Conservation (phyloP, 331 rosid genomes). For the Acacia pycnantha region DNA sequence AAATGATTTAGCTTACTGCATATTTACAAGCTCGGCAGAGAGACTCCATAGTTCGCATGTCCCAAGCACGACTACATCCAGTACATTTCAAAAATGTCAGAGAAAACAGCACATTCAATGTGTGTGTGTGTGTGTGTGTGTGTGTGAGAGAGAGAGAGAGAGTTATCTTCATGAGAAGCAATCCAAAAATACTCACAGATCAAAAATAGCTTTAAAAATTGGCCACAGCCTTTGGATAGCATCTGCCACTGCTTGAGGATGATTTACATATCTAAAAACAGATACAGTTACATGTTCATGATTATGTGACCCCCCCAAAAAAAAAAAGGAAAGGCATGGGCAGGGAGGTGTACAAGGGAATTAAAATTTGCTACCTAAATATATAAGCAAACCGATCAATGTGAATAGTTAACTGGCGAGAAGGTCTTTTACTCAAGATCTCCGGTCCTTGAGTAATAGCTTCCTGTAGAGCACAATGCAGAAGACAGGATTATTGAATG, state of each 20-base stretch:
- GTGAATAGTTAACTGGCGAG: conserved; percentile 90
- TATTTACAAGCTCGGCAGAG: conserved; percentile 99
- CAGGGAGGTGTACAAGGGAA: not conserved
- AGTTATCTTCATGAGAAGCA: not conserved
- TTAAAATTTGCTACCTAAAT: conserved; percentile 60
- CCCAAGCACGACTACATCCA: conserved; percentile 95
- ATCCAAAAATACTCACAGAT: conserved; percentile 60
- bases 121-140: not conserved
- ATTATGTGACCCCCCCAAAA: conserved; percentile 22
- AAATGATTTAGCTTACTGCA: conserved; percentile 57
- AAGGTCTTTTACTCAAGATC: conserved; percentile 65
- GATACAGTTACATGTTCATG: conserved; percentile 38
- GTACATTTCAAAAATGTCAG: conserved; percentile 20
- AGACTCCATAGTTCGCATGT: conserved; percentile 99
- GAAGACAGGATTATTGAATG: conserved; percentile 25
- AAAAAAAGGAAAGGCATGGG: not conserved
- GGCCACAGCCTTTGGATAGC: conserved; percentile 97
- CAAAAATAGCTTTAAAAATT: conserved; percentile 93
- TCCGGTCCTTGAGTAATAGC: conserved; percentile 85
- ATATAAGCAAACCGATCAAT: conserved; percentile 96
- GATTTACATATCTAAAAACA: conserved; percentile 76
- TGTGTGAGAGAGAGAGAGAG: not conserved
- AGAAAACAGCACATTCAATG: not conserved
- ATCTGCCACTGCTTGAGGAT: conserved; percentile 98
- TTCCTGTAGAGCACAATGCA: conserved; percentile 64